Conservation (phyloP, 768 basidiomycete genomes). For the Xanthoconium stramineum region DNA sequence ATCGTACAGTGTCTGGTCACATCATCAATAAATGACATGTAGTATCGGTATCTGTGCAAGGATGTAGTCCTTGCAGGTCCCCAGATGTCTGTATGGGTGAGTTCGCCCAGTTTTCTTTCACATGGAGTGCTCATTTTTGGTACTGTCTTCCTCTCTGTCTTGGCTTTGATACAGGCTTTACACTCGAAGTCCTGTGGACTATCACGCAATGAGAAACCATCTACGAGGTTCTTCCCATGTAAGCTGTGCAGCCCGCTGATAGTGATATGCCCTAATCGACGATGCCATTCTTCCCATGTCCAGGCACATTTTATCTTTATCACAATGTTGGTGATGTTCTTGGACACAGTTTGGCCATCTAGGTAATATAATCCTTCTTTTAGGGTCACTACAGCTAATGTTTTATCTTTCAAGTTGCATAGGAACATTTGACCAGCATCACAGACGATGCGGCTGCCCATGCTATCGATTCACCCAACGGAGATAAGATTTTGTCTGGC, state of each 20-base stretch:
- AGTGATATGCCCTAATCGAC: not conserved
- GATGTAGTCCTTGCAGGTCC: not conserved
- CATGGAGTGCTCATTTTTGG: not conserved
- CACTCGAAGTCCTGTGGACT: slow-evolving; percentile 1
- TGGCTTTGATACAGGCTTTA: not conserved
- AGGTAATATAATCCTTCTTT: not conserved
- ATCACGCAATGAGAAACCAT: not conserved
- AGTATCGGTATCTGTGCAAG: not conserved
- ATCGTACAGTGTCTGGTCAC: not conserved
- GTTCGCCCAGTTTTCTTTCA: not conserved
- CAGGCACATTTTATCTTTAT: not conserved
- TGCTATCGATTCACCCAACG: not conserved
- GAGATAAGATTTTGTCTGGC: not conserved
- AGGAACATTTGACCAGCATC: not conserved
- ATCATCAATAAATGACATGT: not conserved
- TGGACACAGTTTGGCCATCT: not conserved
- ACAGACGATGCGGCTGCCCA: not conserved
- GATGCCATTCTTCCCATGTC: not conserved
- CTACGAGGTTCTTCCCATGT: not conserved
- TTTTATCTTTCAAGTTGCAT: not conserved
- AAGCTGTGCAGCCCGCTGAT: not conserved
- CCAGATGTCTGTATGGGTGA: slow-evolving; percentile 7
- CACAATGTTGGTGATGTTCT: not conserved
- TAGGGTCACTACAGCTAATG: not conserved
- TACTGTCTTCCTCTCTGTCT: not conserved